Evolutionary conservation across 768 basidiomycete genomes (phyloP).

Genomic region (Lepiota brunneoincarnata): DNA sequence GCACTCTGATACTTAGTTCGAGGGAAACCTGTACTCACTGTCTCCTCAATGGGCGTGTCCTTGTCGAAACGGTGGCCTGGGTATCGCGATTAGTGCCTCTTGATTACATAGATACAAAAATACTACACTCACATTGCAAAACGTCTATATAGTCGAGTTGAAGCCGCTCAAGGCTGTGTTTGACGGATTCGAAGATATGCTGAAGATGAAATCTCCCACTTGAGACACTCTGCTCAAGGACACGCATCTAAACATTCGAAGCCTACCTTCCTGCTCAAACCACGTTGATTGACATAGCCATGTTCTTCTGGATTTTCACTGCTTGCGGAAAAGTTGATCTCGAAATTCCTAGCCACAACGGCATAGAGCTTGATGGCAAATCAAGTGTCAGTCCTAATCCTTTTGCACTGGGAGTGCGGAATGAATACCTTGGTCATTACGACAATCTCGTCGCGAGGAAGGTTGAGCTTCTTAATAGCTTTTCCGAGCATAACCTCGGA

Average conservation of each 20-base stretch:
- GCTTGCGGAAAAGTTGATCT: slow-evolving; percentile 5
- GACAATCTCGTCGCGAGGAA: slow-evolving; percentile 76
- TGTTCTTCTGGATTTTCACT: slow-evolving; percentile 27
- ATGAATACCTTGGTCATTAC: slow-evolving; percentile 67
- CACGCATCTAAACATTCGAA: background rate
- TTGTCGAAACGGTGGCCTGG: slow-evolving; percentile 54
- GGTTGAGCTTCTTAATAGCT: slow-evolving; percentile 60
- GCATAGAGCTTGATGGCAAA: slow-evolving; percentile 34
- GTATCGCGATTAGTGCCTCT: background rate
- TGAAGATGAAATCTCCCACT: slow-evolving; percentile 26
- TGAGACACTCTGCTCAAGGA: background rate
- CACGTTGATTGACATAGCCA: slow-evolving; percentile 58
- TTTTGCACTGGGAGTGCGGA: background rate
- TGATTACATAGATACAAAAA: too few relatives aligned
- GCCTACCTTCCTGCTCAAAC: slow-evolving; percentile 33
- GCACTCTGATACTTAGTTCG: background rate
- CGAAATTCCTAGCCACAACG: slow-evolving; percentile 25
- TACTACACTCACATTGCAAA: slow-evolving; percentile 51
- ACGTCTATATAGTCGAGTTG: slow-evolving; percentile 78
- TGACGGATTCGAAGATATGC: slow-evolving; percentile 73
- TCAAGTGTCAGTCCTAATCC: background rate
- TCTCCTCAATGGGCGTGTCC: slow-evolving; percentile 58
- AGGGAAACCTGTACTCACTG: slow-evolving; percentile 25
- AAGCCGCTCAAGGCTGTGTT: slow-evolving; percentile 59
- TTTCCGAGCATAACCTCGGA: slow-evolving; percentile 71